phyloP scores from a whole-genome alignment of 345 rosid genomes.

The Salix exigua region DNA sequence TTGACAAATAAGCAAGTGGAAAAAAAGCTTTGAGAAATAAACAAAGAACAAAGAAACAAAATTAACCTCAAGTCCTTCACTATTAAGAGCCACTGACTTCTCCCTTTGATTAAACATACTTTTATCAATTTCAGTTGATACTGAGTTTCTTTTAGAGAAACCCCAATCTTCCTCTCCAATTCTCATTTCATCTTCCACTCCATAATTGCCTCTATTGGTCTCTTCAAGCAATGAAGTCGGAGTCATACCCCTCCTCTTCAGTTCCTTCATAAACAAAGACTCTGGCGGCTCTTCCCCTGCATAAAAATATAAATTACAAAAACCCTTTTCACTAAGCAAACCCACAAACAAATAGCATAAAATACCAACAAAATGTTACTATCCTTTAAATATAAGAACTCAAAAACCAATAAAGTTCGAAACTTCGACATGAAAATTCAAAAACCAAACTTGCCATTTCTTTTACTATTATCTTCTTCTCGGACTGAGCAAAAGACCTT shows the following conservation, averaged over 20 bases:
- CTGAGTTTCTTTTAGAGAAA: conserved; percentile 56
- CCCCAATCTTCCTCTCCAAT: conserved; percentile 46
- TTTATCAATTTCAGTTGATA: conserved; percentile 54
- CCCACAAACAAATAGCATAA: not conserved
- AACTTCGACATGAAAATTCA: not conserved
- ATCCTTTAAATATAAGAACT: not conserved
- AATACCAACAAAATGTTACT: not conserved
- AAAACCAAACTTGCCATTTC: conserved; percentile 46
- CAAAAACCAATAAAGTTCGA: not conserved
- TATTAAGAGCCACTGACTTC: conserved; percentile 75
- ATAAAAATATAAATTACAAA: not conserved
- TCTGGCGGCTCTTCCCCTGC: conserved; percentile 93
- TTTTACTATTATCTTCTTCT: conserved; percentile 52
- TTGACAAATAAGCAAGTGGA: not conserved
- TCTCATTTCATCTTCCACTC: conserved; percentile 47
- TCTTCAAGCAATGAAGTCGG: conserved; percentile 85
- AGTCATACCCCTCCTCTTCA: conserved; percentile 88
- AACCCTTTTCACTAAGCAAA: conserved; percentile 2
- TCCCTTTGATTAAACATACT: conserved; percentile 76
- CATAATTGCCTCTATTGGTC: conserved; percentile 37
- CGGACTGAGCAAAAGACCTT: conserved; percentile 45
- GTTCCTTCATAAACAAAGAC: conserved; percentile 88
- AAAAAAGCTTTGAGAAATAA: not conserved
- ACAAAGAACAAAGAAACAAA: not conserved
- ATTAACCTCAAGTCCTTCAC: conserved; percentile 96